phyloP scores from a whole-genome alignment of 2,329 filamentous ascomycete genomes.

The Chrysosporium queenslandicum region DNA sequence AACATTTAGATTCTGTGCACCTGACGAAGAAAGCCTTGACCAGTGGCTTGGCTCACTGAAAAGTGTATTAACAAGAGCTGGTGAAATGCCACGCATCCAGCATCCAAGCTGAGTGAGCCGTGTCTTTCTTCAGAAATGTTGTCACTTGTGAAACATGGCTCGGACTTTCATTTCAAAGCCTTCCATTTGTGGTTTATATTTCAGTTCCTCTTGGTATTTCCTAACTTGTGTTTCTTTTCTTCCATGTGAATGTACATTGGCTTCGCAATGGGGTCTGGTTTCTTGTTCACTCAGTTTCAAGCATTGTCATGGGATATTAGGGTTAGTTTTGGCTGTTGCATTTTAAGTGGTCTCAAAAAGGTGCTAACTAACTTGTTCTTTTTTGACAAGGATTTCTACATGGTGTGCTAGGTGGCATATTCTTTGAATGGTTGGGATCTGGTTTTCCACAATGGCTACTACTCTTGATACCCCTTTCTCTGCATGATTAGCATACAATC shows the following conservation, averaged over 20 bases:
- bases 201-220: not conserved
- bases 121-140: not conserved
- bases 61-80: conserved; percentile 41
- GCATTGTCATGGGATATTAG: not conserved
- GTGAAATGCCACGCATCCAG: conserved; percentile 4
- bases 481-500: not conserved
- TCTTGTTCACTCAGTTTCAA: not conserved
- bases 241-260: not conserved
- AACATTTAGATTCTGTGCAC: conserved; percentile 64
- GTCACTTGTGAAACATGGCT: no score
- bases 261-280: not conserved
- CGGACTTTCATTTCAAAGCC: not conserved
- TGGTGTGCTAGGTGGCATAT: not conserved
- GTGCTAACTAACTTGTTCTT: not conserved
- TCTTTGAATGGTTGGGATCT: not conserved
- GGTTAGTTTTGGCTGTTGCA: not conserved
- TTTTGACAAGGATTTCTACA: not conserved
- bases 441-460: not conserved
- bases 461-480: conserved; percentile 9
- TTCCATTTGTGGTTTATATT: not conserved
- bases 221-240: not conserved
- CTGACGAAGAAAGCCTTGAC: conserved; percentile 70
- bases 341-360: not conserved
- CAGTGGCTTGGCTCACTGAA: conserved; percentile 86
- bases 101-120: not conserved